These are phyloP conservation scores for Gossypium anomalum DNA, from an alignment of 345 rosid species.

Conservation along the genomic window DNA sequence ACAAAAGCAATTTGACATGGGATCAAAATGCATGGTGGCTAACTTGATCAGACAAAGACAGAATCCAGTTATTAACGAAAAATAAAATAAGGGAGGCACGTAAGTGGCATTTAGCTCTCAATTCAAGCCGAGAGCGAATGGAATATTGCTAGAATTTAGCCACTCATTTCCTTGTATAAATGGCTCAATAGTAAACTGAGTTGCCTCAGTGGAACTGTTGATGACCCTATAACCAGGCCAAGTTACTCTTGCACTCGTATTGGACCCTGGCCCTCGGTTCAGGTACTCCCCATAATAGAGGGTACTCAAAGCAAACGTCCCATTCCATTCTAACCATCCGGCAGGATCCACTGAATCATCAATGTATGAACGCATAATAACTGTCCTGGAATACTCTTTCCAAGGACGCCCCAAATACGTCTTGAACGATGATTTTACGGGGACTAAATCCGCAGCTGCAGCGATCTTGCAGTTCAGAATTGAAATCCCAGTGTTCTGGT, in stretches of 20 bases:
- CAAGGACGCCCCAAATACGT: conserved; percentile 79
- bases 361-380: conserved; percentile 42
- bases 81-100: not conserved
- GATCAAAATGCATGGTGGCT: not conserved
- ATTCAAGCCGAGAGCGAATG: conserved; percentile 27
- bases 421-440: conserved; percentile 39
- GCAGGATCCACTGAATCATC: conserved; percentile 62
- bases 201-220: conserved; percentile 43
- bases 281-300: conserved; percentile 71
- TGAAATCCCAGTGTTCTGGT: conserved; percentile 62
- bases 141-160: conserved; percentile 56
- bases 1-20: not conserved
- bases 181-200: conserved; percentile 49
- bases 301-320: conserved; percentile 41
- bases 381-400: conserved; percentile 73
- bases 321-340: conserved; percentile 76
- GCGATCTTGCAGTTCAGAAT: conserved; percentile 54
- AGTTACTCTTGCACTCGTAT: conserved; percentile 50
- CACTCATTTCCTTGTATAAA: conserved; percentile 60
- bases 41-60: not conserved
- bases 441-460: conserved; percentile 60
- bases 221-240: conserved; percentile 72
- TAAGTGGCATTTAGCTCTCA: not conserved
- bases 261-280: conserved; percentile 68
- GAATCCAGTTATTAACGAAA: not conserved